Percentiles rank a stretch among this genome's conserved stretches.
Evolutionary conservation across 2,329 filamentous ascomycete species (phyloP).

Genomic region (Xylaria multiplex): DNA sequence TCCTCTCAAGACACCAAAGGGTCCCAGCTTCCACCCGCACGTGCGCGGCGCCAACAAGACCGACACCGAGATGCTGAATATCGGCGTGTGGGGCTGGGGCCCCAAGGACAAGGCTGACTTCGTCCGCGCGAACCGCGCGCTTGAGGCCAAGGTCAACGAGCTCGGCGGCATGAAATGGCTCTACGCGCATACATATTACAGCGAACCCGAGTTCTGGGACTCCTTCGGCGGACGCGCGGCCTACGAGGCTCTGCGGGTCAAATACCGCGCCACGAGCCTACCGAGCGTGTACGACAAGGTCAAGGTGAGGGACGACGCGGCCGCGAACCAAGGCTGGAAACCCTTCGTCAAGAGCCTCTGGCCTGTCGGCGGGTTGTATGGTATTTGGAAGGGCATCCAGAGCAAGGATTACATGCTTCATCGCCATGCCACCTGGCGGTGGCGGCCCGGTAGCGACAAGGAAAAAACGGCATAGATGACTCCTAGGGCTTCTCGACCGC

Average conservation of each 20-base stretch:
- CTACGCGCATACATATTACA: slow-evolving; percentile 87
- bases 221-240: slow-evolving; percentile 66
- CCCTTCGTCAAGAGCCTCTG: slow-evolving; percentile 59
- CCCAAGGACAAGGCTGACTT: slow-evolving; percentile 67
- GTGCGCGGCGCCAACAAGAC: slow-evolving; percentile 47
- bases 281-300: slow-evolving; percentile 79
- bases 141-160: slow-evolving; percentile 75
- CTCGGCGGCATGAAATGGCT: slow-evolving; percentile 87
- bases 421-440: slow-evolving; percentile 64
- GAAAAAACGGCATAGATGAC: slow-evolving; percentile 34
- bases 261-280: slow-evolving; percentile 70
- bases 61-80: slow-evolving; percentile 62
- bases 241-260: slow-evolving; percentile 71
- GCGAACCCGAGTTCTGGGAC: slow-evolving; percentile 75
- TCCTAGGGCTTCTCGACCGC: not conserved
- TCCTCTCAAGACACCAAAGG: slow-evolving; percentile 59
- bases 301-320: slow-evolving; percentile 61
- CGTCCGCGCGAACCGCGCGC: slow-evolving; percentile 72
- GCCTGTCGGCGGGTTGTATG: slow-evolving; percentile 69
- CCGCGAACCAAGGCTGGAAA: slow-evolving; percentile 51
- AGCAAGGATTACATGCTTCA: slow-evolving; percentile 67
- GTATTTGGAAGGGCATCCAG: slow-evolving; percentile 67
- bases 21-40: slow-evolving; percentile 67
- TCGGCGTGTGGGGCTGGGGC: slow-evolving; percentile 84
- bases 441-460: slow-evolving; percentile 50